Evolutionary conservation across 176 grass and related monocot species (phyloP).

Genomic region (Ampelocalamus luodianensis): DNA sequence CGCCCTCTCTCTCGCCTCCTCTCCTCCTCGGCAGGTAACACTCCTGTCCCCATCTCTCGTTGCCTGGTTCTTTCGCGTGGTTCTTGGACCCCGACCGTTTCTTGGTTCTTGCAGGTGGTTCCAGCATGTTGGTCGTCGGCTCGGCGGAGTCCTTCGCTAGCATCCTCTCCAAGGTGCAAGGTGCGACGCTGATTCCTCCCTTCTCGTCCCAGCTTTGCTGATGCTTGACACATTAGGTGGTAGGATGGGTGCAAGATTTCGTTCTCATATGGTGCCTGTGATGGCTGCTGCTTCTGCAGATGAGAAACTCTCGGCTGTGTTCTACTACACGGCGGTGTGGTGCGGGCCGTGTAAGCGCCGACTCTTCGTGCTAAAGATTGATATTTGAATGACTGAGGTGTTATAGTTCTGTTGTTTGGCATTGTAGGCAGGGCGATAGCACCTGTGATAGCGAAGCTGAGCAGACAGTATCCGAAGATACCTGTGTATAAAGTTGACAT

Average conservation of each 20-base stretch:
- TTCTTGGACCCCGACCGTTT: not conserved
- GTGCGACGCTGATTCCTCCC: constrained; percentile 23
- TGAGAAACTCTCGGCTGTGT: constrained; percentile 56
- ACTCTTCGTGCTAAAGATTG: not conserved
- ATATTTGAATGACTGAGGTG: not conserved
- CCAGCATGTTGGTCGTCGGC: constrained; percentile 39
- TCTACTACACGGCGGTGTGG: constrained; percentile 71
- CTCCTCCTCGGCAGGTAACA: constrained; percentile 39
- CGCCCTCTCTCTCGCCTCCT: constrained; percentile 34
- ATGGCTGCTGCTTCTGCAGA: constrained; percentile 38
- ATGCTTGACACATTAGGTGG: not conserved
- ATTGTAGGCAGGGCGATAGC: constrained; percentile 46
- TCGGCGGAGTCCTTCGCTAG: constrained; percentile 43
- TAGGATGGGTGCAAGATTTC: not conserved
- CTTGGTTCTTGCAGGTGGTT: constrained; percentile 22
- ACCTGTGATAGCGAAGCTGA: constrained; percentile 44
- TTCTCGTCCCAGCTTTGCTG: not conserved
- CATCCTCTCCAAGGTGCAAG: constrained; percentile 56
- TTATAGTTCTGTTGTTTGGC: not conserved
- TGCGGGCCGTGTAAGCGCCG: constrained; percentile 60
- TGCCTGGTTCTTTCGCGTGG: not conserved
- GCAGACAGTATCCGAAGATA: constrained; percentile 42
- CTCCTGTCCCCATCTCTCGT: not conserved
- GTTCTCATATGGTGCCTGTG: not conserved
- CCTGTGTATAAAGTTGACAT: constrained; percentile 56